Evolutionary conservation across 257 asterid species (phyloP).

Genomic region (Primulina eburnea): DNA sequence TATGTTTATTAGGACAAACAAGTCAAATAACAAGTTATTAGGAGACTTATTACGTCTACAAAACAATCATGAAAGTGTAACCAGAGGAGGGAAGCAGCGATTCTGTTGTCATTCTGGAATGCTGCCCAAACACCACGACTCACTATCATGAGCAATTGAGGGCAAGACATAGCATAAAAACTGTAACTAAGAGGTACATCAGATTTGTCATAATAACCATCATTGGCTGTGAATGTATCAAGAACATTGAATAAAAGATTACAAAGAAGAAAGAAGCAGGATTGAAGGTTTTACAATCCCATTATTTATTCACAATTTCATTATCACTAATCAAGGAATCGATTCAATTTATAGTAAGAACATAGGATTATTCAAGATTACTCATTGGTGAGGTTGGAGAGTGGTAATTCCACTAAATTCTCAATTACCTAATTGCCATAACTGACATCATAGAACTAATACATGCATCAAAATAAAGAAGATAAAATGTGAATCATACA

Average conservation of each 20-base stretch:
- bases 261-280: slow-evolving; percentile 20
- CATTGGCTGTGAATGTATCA: slow-evolving; percentile 30
- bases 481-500: slow-evolving; percentile 21
- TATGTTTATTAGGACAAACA: not conserved
- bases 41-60: slow-evolving; percentile 42
- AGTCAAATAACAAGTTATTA: not conserved
- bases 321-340: slow-evolving; percentile 15
- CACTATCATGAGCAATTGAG: slow-evolving; percentile 42
- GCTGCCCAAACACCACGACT: slow-evolving; percentile 61
- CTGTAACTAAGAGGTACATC: slow-evolving; percentile 34
- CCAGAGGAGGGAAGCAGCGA: slow-evolving; percentile 73
- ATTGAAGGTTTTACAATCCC: slow-evolving; percentile 30
- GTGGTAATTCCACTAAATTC: slow-evolving; percentile 61
- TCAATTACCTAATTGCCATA: slow-evolving; percentile 37
- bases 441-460: slow-evolving; percentile 4
- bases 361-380: not conserved
- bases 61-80: slow-evolving; percentile 76
- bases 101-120: slow-evolving; percentile 46
- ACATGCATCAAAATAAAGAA: slow-evolving; percentile 18
- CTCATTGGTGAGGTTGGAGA: slow-evolving; percentile 36
- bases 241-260: slow-evolving; percentile 15
- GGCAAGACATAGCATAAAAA: slow-evolving; percentile 63
- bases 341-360: slow-evolving; percentile 44
- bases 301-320: slow-evolving; percentile 17
- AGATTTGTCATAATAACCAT: slow-evolving; percentile 27